Base-by-base conservation (phyloP, 768 basidiomycete genomes). In the Suillus lakei region DNA sequence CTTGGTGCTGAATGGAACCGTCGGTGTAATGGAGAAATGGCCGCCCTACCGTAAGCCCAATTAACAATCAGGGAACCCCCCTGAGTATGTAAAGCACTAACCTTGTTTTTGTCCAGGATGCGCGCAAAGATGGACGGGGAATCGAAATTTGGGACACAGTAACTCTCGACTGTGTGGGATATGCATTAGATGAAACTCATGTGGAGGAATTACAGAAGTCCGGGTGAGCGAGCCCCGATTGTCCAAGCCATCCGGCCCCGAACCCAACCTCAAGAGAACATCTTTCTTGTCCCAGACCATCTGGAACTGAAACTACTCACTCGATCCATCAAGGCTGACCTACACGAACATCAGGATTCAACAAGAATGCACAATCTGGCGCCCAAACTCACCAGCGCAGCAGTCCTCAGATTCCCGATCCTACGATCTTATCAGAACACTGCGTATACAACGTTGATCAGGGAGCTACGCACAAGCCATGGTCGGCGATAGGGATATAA, bases 131-230 rank as follows among this genome's bases (percentile, higher is more conserved):
- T 83, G 21, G 92, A 95, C 4, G 96, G 96, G 2, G 94, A 96
- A 77, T 98, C 96, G 74, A 98, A 97, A 80, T 96, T 84, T 1
- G 95, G 95, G 32, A 96, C 85, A 71, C 96, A 98, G 76, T 95
- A 96, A 67, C 91, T 93, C 76, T 97, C 96, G 68, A 97, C 92
- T 94, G 64, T 28, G 48, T 61, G 39, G 13, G 53, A 32, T 59
- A 41, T 41, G 58, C 15, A 41, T 59, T 30, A 59, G 39, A 59
- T 43, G 10, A 28, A 41, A 41, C 21, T 50, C 28, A 51, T n/a
- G 41, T 43, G n/a, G 39, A 30, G 23, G 28, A 41, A 36, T n/a
- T 23, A 64, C 36, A 51, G 23, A 16, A 36, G 23, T 7, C 64
- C n/a, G 50, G 30, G 38, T 8, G 51, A 13, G 48, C 28, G 58